Conservation (phyloP, 2,329 filamentous ascomycete species). For the Pseudocercospora crystallina region DNA sequence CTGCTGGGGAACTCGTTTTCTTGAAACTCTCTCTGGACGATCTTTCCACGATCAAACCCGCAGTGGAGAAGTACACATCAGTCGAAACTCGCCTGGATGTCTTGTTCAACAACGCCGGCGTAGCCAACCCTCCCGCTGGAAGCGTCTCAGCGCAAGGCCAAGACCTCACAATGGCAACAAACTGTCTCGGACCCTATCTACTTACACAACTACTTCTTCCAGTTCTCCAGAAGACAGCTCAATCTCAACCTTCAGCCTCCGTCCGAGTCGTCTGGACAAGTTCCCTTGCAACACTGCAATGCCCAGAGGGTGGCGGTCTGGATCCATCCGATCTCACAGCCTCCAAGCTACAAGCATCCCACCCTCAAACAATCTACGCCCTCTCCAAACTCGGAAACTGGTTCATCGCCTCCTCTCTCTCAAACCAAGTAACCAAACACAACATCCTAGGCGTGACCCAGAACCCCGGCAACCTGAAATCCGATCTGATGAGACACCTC, state of each 20-base stretch:
- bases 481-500: neutral
- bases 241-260: neutral
- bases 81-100: slow-evolving; percentile 31
- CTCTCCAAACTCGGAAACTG: neutral
- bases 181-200: slow-evolving; percentile 35
- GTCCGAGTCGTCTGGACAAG: neutral
- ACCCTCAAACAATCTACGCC: neutral
- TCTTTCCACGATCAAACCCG: slow-evolving; percentile 32
- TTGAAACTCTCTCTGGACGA: slow-evolving; percentile 47
- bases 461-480: neutral
- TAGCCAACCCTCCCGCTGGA: slow-evolving; percentile 37
- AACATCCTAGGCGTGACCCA: neutral
- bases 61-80: slow-evolving; percentile 34
- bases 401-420: neutral
- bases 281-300: neutral
- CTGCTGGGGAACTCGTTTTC: slow-evolving; percentile 43
- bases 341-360: neutral
- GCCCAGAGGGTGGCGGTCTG: neutral
- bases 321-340: neutral
- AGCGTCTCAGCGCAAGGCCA: slow-evolving; percentile 33
- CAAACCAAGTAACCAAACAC: neutral
- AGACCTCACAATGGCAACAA: slow-evolving; percentile 38
- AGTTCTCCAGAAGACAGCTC: slow-evolving; percentile 26
- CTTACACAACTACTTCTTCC: slow-evolving; percentile 31
- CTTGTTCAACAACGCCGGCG: slow-evolving; percentile 10